Base-by-base conservation (phyloP, 1,139 yeast genomes). In the Lodderomyces parapsilosis region DNA sequence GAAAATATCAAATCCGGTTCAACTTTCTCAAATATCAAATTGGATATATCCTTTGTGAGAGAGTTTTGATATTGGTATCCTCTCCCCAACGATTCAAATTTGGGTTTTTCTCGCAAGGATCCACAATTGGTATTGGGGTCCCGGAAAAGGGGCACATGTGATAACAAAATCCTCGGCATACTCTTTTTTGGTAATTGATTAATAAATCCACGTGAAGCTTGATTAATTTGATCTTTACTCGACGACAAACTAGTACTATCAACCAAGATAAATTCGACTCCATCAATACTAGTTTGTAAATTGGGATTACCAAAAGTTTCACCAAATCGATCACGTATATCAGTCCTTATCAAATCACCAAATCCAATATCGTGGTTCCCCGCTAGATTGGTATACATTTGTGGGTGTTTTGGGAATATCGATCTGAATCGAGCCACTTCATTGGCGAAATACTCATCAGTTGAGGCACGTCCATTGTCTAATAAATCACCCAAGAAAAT, bases 1-100 rank as follows among this genome's bases (percentile, higher is more conserved):
- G 96, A 81, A 58, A 89, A 87, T 1, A 88, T 74, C 7, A 84
- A 65, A 19, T 71, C 67, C 0, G 99, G 99, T 41, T 75, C 67
- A 1, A 90, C 58, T 5, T 64, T 62, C 2, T 69, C 56, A 33
- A 93, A 62, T 6, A 93, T 72, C n/a, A 73, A 68, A 37, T 77
- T 70, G 0, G 93, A 72, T 4, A 86, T 56, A 4, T 76, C 77
- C 22, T 76, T 68, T 31, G 80, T 81, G 1, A 79, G 53, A 0
- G 74, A 73, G 33, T 78, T 75, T 55, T 79, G 82, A 57, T 76
- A 79, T 53, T 79, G 83, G 48, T 73, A 71, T 1, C 84, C 84
- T 36, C 51, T 53, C 3, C 62, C 59, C 46, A 68, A 62, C 3
- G 48, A 47, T 32, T 47, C 46, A 32, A 52, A 49, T 11, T 44